A percentile compares a stretch with the other conserved stretches of the same genome.
Evolutionary conservation across 164 flowering plant species (phyloP).

Genomic region (Kalanchoe fedtschenkoi): DNA sequence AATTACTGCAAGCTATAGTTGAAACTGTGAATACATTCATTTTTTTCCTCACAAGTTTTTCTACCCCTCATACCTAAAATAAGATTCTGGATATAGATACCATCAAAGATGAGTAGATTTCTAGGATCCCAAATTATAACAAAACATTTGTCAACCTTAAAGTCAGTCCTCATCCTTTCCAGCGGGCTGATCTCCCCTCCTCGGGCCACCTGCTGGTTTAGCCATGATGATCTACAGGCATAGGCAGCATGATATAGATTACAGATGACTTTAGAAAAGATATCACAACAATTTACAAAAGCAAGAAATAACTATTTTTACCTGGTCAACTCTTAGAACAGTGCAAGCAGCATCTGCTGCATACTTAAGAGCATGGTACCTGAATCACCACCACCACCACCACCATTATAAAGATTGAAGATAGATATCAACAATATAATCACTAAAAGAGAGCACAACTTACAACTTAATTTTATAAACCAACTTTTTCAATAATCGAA

Average conservation of each 20-base stretch:
- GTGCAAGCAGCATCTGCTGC: constrained; percentile 96
- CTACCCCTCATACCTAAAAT: neutral
- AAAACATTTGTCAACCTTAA: neutral
- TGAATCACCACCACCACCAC: constrained; percentile 12
- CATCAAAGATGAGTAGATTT: neutral
- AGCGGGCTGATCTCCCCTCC: constrained; percentile 45
- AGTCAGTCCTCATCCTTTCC: constrained; percentile 84
- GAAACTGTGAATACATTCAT: too few species aligned
- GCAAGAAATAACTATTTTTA: constrained; percentile 13
- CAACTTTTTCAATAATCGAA: too few species aligned
- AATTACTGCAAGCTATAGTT: too few species aligned
- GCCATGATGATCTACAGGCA: constrained; percentile 85
- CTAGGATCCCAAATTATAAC: neutral
- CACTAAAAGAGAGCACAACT: too few species aligned
- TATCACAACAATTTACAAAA: neutral
- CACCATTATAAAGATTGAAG: neutral
- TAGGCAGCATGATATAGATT: neutral
- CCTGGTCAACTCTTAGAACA: constrained; percentile 92
- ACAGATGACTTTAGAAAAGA: neutral
- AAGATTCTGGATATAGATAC: neutral
- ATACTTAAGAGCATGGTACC: constrained; percentile 84
- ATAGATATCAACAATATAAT: too few species aligned
- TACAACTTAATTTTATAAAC: too few species aligned
- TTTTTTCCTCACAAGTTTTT: neutral
- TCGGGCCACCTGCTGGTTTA: constrained; percentile 95